These are phyloP conservation scores for Monascus purpureus DNA, from an alignment of 495 filamentous ascomycete species.

Conservation along the genomic window DNA sequence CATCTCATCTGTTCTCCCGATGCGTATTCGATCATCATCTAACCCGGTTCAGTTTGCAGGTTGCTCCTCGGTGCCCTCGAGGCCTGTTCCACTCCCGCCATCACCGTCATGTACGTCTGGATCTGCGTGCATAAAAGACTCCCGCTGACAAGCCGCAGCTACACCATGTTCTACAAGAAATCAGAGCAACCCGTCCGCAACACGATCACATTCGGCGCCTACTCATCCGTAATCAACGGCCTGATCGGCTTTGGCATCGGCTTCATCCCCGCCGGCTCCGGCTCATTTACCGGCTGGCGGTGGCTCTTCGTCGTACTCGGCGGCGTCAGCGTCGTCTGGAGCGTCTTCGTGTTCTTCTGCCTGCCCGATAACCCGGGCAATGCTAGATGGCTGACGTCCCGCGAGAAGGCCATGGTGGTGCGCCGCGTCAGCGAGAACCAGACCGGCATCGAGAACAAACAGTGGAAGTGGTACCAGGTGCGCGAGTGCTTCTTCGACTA, in stretches of 20 bases:
- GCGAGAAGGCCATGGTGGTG: conserved; percentile 28
- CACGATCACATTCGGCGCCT: conserved; percentile 13
- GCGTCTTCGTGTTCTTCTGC: conserved; percentile 2
- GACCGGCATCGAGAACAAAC: conserved; percentile 37
- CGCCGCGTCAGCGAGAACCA: conserved; percentile 35
- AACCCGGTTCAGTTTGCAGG: no score
- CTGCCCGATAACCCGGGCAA: conserved; percentile 33
- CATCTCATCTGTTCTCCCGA: no score
- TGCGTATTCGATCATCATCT: no score
- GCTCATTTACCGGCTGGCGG: no score
- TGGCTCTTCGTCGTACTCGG: no score
- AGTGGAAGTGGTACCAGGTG: conserved; percentile 35
- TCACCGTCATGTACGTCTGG: conserved; percentile 8
- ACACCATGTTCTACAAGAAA: conserved; percentile 19
- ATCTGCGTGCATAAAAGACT: no score
- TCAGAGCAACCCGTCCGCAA: conserved; percentile 11
- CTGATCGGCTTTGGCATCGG: no score
- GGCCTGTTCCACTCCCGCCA: conserved; percentile 13
- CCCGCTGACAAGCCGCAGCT: no score
- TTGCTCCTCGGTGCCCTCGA: conserved; percentile 9
- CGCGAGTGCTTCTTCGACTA: conserved; percentile 28
- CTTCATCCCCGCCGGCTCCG: no score
- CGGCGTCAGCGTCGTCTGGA: no score
- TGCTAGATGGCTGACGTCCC: conserved; percentile 20
- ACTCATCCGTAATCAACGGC: conserved; percentile 23